Evolutionary conservation across 192 early-diverging fungal species (phyloP), one percentile per base, ranked within the genome.

Genomic region (Coemansia erecta): DNA sequence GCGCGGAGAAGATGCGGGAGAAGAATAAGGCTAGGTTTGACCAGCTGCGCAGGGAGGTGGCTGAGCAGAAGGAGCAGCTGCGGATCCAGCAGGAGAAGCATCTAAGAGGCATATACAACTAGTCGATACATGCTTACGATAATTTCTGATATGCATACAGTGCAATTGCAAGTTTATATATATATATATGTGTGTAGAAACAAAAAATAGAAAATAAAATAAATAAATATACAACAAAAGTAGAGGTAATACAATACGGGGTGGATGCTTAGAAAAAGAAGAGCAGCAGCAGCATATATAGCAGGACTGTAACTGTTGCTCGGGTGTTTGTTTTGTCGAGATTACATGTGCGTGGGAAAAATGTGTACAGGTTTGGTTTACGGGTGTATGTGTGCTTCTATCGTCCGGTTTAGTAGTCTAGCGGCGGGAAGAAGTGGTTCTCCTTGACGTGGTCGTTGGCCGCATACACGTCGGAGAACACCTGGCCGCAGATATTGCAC

Each of bases 401-500:
- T 9, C 22, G 46, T 6, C 8, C 19, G 2, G 18, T 14, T 63
- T 44, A 70, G 40, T 58, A 63, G 52, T 76, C 73, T 5, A 78
- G 40, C 6, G 64, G 65, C n/a, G 75, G 75, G 42, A 72, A 78
- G 57, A 78, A 78, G 63, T 78, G 75, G 53, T 58, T 58, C 24
- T 72, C 75, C 50, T 68, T 68, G 56, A 78, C 69, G 26, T 78
- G 75, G 39, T 78, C 70, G 43, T 62, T 60, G 33, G 75, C 75
- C 6, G 49, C 65, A 14, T 57, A 55, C 1, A 72, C 44, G n/a
- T 31, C 52, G 12, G 59, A 46, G 35, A 78, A 78, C 15, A 72
- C 59, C 3, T 22, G 26, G 13, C 75, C 75, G 62, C 75, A 78
- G 49, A 78, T 67, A 50, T 65, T 72, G 59, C 75, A 78, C 6